Evolutionary conservation across 176 grass and related monocot genomes (phyloP).

Genomic region (Ananas comosus): DNA sequence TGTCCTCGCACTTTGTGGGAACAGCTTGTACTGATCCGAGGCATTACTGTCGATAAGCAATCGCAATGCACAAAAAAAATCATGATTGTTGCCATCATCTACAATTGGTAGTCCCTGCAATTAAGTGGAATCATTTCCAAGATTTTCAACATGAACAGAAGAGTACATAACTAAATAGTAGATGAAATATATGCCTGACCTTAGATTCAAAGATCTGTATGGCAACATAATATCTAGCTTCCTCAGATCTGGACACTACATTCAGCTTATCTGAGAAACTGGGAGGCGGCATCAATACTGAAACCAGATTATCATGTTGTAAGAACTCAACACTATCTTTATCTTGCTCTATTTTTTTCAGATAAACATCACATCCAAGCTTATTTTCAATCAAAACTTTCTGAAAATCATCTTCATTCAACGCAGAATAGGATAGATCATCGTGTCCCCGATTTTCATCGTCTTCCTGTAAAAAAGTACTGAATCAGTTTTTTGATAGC

Average conservation of each 20-base stretch:
- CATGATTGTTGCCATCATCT: constrained; percentile 88
- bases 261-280: constrained; percentile 85
- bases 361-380: constrained; percentile 84
- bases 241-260: constrained; percentile 52
- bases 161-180: background rate
- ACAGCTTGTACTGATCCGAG: constrained; percentile 84
- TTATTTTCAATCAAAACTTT: constrained; percentile 87
- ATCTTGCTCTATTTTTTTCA: constrained; percentile 61
- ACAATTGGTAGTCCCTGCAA: constrained; percentile 71
- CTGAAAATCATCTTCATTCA: constrained; percentile 88
- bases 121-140: background rate
- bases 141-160: background rate
- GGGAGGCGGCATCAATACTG: constrained; percentile 71
- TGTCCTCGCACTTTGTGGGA: constrained; percentile 98
- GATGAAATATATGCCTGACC: constrained; percentile 27
- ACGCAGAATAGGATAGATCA: constrained; percentile 48
- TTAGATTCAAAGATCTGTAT: constrained; percentile 86
- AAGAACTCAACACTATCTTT: constrained; percentile 43
- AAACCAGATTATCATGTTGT: constrained; percentile 55
- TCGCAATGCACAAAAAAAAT: constrained; percentile 90
- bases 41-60: constrained; percentile 65
- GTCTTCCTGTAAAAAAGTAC: constrained; percentile 33
- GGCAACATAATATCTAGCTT: constrained; percentile 87
- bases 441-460: constrained; percentile 31
- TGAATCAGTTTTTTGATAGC: constrained; percentile 2